These are phyloP conservation scores for Coemansia sp. DNA, from an alignment of 192 early-diverging fungal species.

Conservation along the genomic window DNA sequence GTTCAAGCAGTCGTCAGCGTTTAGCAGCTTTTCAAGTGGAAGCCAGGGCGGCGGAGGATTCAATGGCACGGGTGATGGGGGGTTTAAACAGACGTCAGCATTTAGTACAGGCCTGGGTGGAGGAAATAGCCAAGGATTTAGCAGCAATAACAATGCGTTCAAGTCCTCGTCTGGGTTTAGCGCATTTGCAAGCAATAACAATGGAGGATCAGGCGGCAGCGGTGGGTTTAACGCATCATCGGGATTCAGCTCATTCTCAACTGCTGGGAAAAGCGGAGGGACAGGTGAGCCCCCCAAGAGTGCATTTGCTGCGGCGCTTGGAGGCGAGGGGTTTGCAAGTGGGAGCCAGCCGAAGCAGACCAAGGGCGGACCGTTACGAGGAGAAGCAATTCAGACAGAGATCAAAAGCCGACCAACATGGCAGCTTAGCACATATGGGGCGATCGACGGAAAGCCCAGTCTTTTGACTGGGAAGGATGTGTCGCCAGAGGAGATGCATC, in stretches of 20 bases:
- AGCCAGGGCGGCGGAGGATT: neutral
- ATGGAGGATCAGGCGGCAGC: neutral
- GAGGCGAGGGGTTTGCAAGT: too few relatives aligned
- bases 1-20: neutral
- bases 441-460: slow-evolving; percentile 60
- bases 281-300: too few relatives aligned
- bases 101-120: neutral
- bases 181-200: neutral
- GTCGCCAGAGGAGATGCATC: slow-evolving; percentile 63
- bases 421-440: slow-evolving; percentile 60
- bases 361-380: slow-evolving; percentile 25
- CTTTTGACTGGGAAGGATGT: slow-evolving; percentile 61
- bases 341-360: neutral
- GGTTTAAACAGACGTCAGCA: neutral
- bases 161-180: neutral
- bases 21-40: neutral
- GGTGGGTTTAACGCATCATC: too few relatives aligned
- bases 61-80: neutral
- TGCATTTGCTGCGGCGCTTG: too few relatives aligned
- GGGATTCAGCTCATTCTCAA: too few relatives aligned
- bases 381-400: slow-evolving; percentile 44
- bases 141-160: neutral
- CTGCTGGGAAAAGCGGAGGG: too few relatives aligned
- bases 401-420: slow-evolving; percentile 56
- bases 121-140: neutral